Base-by-base conservation (phyloP, 2,329 filamentous ascomycete genomes). In the Atkinsonella texensis region DNA sequence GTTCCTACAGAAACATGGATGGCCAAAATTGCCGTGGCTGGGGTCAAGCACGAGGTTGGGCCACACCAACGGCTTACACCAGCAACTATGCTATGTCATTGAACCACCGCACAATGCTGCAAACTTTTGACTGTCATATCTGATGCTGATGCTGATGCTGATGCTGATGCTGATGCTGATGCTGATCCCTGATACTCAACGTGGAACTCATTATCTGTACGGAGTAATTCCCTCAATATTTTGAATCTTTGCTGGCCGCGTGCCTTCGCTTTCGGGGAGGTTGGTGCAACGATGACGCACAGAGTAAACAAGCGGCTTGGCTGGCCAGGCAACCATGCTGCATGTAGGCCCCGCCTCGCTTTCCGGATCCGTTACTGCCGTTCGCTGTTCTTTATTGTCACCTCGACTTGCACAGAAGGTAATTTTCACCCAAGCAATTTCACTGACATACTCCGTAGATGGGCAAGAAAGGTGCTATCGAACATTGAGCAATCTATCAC, bases 251-350 rank as follows among this genome's bases (percentile, higher is more conserved):
- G 28, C 28, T 8, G 28, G 7, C 7, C 28, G 7, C 28, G 4
- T 8, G 20, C 28, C 28, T 8, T 28, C 28, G 5, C 28, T 28
- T 50, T 40, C 52, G 32, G 39, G 43, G 42, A 17, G 6, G 8
- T 32, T 11, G 11, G n/a, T n/a, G n/a, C n/a, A 6, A 15, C 23
- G 48, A 61, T 68, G 64, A 66, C 65, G 63, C 66, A 61, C 56
- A 35, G 58, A 60, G 62, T 66, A 66, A 67, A 63, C 39, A 65
- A 31, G 31, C 8, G 3, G 11, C 13, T 5, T 12, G n/a, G 42
- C 51, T 55, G 52, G 48, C 56, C 57, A 20, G 44, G 52, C 57
- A 59, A 59, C 56, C 51, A 49, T 3, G 20, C 56, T 50, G 47
- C 28, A 28, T 8, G 1, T 1, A 28, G 28, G 5, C 28, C 28